phyloP scores from a whole-genome alignment of 768 basidiomycete genomes.

The Boletus rubropictus region DNA sequence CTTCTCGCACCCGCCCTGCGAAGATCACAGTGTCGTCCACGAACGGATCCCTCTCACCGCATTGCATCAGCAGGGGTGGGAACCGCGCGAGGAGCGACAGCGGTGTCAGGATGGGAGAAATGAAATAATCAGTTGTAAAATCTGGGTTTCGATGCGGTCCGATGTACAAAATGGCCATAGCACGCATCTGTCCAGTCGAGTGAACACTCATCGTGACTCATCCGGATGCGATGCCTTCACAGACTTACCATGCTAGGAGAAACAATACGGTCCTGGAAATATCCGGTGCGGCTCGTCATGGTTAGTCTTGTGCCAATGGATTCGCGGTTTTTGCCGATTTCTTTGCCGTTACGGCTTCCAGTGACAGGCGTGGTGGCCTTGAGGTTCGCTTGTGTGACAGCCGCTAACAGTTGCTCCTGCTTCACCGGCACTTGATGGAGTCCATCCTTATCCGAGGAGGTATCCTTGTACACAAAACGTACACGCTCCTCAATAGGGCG shows the following conservation, averaged over 20 bases:
- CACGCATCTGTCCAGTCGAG: conserved; percentile 82
- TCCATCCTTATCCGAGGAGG: conserved; percentile 12
- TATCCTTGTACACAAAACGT: conserved; percentile 43
- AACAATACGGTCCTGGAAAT: conserved; percentile 90
- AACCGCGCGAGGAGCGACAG: conserved; percentile 80
- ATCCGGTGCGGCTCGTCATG: conserved; percentile 92
- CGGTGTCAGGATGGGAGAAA: conserved; percentile 92
- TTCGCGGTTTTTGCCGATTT: conserved; percentile 37
- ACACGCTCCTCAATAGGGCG: conserved; percentile 72
- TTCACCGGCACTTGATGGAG: conserved; percentile 35
- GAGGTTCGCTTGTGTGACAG: conserved; percentile 45
- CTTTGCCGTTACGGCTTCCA: conserved; percentile 27
- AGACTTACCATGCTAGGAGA: conserved; percentile 89
- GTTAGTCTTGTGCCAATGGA: conserved; percentile 84
- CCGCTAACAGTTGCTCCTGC: conserved; percentile 46
- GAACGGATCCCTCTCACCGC: conserved; percentile 93
- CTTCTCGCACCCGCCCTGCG: conserved; percentile 89
- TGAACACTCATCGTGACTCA: conserved; percentile 7
- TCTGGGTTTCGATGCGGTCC: conserved; percentile 93
- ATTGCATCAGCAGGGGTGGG: conserved; percentile 89
- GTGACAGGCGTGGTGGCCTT: conserved; percentile 37
- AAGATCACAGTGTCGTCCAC: conserved; percentile 98
- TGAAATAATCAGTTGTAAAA: conserved; percentile 90
- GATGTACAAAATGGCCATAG: conserved; percentile 97
- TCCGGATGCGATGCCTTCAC: conserved; percentile 2